Base-by-base conservation (phyloP, 768 basidiomycete species). In the Gymnopilus dilepis region DNA sequence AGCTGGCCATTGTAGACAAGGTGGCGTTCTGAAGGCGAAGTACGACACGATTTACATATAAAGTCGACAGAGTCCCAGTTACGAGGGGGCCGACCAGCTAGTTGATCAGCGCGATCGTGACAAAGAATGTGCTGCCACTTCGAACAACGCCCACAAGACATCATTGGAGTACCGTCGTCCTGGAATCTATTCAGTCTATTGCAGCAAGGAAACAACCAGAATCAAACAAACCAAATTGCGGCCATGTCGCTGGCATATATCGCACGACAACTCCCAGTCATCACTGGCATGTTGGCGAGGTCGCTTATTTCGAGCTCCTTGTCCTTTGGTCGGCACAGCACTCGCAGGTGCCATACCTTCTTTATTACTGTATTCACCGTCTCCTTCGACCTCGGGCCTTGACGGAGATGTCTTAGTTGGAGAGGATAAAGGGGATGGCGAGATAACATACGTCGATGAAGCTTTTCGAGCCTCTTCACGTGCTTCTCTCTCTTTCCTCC, bases 71-170 rank as follows among this genome's bases (percentile, higher is more conserved):
- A 70, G 53, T 92, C 86, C 95, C 95, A 97, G 66, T 95, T 87
- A 19, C 94, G 86, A 65, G 79, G 83, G 4, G 83, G 85, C 13
- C 82, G 82, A 22, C 93, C 90, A 43, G 84, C 82, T 21, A 79
- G 75, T 30, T 77, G 74, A 72, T 96, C 95, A 28, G 81, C 85
- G 50, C 74, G 76, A 69, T 97, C 92, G 69, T 96, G 93, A 68
- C 95, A 97, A 21, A 78, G 71, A 33, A 92, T 92, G 68, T 97
- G 95, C 67, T 97, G 95, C 95, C 95, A 97, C 72, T 87, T 87
- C 13, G 81, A 83, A 73, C 95, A 97, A 28, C 75, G 71, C 22
- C 91, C 92, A 69, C 95, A 97, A 37, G 86, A 93, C 70, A 94
- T 85, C 76, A 97, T 82, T 3, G 91, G 87, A 11, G 80, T 77